These are phyloP conservation scores for Ascochyta koolunga DNA, from an alignment of 2,329 filamentous ascomycete genomes.

Conservation along the genomic window DNA sequence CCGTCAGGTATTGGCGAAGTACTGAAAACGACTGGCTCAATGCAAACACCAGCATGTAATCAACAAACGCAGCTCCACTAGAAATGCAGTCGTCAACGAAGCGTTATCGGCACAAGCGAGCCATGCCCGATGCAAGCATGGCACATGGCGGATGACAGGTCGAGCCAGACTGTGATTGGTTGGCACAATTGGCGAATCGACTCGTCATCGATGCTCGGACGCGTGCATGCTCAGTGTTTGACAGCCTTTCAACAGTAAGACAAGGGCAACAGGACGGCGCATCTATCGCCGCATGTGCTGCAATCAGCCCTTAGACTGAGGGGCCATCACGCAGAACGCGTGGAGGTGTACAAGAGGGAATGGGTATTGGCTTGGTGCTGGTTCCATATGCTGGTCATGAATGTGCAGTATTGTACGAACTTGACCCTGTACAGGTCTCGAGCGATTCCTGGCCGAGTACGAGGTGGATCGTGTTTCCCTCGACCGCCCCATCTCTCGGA, in stretches of 20 bases:
- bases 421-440: background rate
- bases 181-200: constrained; percentile 1
- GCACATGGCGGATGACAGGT: constrained; percentile 19
- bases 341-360: constrained; percentile 5
- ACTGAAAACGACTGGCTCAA: background rate
- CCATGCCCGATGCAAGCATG: constrained; percentile 12
- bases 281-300: constrained; percentile 16
- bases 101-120: constrained; percentile 11
- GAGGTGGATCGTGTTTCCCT: background rate
- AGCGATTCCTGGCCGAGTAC: background rate
- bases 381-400: constrained; percentile 4
- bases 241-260: constrained; percentile 12
- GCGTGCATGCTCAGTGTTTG: constrained; percentile 15
- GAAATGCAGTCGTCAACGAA: constrained; percentile 21
- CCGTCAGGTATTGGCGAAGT: background rate
- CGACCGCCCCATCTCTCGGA: background rate
- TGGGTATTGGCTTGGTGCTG: constrained; percentile 9
- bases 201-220: constrained; percentile 19
- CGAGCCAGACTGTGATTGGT: constrained; percentile 7
- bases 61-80: background rate
- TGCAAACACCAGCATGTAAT: background rate
- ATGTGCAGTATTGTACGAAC: constrained; percentile 5
- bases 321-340: background rate
- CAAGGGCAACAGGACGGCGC: constrained; percentile 12
- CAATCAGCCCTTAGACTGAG: constrained; percentile 9